Base-by-base conservation (phyloP, 305 asterid species). In the Striga hermonthica region DNA sequence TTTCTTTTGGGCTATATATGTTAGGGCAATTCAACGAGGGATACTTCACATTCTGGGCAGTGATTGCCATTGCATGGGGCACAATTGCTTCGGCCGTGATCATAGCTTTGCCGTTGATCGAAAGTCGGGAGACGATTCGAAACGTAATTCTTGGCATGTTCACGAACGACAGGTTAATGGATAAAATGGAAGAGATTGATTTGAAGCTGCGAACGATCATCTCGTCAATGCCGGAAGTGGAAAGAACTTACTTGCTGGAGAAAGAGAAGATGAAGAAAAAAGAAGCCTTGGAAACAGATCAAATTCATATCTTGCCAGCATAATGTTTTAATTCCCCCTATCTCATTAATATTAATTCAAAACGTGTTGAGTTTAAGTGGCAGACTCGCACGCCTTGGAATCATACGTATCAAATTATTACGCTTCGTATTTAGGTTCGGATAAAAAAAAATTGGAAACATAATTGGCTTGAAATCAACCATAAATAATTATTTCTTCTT, bases 1-100 rank as follows among this genome's bases (percentile, higher is more conserved):
- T 4, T 11, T 0, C 8, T 57, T 8, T 35, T 80, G 15, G 3
- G 57, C 11, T 10, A 22, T 48, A 6, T 83, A 52, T 22, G 37
- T 83, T 76, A 90, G 96, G 93, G 59, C 83, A 83, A 75, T 91
- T 91, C 81, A 88, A 68, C 76, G 72, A 75, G 66, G 98, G 89
- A 36, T 88, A 88, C 84, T 91, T 91, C 88, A 88, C 87, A 74
- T 80, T 91, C 74, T 91, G 98, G 98, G 91, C 95, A 55, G 86
- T 79, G 54, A 76, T 91, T 69, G 88, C 95, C 28, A 83, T 91
- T 40, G 94, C 78, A 31, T 91, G 98, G 98, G 98, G 96, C 9
- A 91, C 96, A 5, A 57, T 88, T 8, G 96, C 69, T 55, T 91
- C 95, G 6, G 94, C 78, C 0, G 95, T 91, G 39, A 91, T 91